Evolutionary conservation across 2,329 filamentous ascomycete genomes (phyloP).

Genomic region (Paraphaeosphaeria sporulosa): DNA sequence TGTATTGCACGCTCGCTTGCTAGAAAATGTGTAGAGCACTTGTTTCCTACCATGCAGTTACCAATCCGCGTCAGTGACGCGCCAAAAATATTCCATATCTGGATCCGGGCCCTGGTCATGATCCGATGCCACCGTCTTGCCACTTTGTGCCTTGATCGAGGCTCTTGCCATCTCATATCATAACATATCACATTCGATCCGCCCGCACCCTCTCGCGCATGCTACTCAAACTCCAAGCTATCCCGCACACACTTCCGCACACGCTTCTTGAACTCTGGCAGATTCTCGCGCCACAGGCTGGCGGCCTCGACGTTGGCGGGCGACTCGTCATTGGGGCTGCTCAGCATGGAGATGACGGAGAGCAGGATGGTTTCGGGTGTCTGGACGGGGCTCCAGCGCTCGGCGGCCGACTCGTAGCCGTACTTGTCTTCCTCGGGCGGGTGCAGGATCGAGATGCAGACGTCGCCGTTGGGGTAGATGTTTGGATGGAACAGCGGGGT

Average conservation of each 20-base stretch:
- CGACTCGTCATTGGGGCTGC: conserved; percentile 95
- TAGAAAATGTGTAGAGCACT: neutral
- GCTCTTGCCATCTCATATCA: neutral
- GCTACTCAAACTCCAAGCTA: conserved; percentile 46
- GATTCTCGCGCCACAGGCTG: conserved; percentile 91
- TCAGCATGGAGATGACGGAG: conserved; percentile 97
- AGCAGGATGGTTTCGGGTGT: conserved; percentile 98
- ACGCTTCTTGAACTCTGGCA: conserved; percentile 82
- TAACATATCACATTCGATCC: neutral
- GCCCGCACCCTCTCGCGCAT: neutral
- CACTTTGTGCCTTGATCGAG: too few relatives aligned
- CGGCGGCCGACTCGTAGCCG: conserved; percentile 95
- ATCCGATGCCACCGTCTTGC: too few relatives aligned
- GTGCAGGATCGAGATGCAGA: conserved; percentile 98
- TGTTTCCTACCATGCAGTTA: neutral
- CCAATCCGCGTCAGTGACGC: too few relatives aligned
- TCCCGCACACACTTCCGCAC: conserved; percentile 82
- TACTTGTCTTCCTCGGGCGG: conserved; percentile 96
- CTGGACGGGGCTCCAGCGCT: conserved; percentile 96
- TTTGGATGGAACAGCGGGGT: conserved; percentile 97
- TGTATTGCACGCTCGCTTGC: conserved; percentile 5
- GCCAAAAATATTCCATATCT: too few relatives aligned
- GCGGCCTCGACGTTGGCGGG: conserved; percentile 96
- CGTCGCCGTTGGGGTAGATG: conserved; percentile 88
- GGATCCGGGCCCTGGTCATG: too few relatives aligned